phyloP scores from a whole-genome alignment of 2,329 filamentous ascomycete species.

The Xylaria sp. region DNA sequence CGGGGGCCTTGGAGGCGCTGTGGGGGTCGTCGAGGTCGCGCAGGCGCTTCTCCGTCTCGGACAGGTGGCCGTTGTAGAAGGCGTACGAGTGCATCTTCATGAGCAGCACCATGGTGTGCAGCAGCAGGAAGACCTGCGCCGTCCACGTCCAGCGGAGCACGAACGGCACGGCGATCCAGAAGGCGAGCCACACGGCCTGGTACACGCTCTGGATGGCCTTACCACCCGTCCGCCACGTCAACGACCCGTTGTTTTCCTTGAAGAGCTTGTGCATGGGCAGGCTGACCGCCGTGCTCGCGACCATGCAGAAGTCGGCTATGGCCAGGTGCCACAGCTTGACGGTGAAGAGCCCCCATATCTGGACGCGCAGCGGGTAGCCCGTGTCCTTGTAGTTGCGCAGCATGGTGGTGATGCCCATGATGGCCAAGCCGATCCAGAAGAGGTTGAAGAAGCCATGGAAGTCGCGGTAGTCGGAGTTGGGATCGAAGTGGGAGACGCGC shows the following conservation, averaged over 20 bases:
- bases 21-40: conserved; percentile 76
- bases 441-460: conserved; percentile 97
- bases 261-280: conserved; percentile 74
- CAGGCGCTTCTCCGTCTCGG: conserved; percentile 81
- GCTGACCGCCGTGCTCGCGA: conserved; percentile 70
- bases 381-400: conserved; percentile 93
- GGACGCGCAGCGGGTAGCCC: conserved; percentile 79
- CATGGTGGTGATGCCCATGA: conserved; percentile 96
- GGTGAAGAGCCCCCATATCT: conserved; percentile 87
- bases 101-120: conserved; percentile 87
- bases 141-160: conserved; percentile 93
- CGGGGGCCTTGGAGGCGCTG: conserved; percentile 68
- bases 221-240: conserved; percentile 79
- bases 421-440: conserved; percentile 95
- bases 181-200: conserved; percentile 74
- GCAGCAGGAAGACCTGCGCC: conserved; percentile 88
- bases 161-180: conserved; percentile 88
- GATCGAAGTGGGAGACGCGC: conserved; percentile 94
- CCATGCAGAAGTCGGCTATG: conserved; percentile 84
- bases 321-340: conserved; percentile 87
- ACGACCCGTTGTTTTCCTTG: conserved; percentile 53
- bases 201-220: conserved; percentile 81
- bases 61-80: conserved; percentile 96
- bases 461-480: conserved; percentile 86
- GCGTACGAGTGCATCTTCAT: conserved; percentile 99